Evolutionary conservation across 164 flowering plant species (phyloP), one percentile per base, ranked within the genome.

Genomic region (Piper betle): DNA sequence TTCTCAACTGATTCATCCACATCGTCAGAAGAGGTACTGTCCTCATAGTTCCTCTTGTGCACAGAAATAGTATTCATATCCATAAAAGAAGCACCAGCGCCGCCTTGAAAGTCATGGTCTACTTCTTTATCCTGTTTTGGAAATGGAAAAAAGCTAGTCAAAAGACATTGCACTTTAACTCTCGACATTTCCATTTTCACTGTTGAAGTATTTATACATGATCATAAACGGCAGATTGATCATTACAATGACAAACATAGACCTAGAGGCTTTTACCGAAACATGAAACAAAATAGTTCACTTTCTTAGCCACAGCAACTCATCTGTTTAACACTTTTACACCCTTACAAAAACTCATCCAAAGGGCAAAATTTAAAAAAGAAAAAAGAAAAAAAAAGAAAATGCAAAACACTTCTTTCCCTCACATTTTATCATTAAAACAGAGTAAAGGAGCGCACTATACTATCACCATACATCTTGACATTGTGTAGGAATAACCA

Each of bases 51-150:
- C 37, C 19, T 55, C 68, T 25, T 65, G 38, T 62, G 58, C 70
- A 72, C 74, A 56, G 50, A 70, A 19, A 63, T 39, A 56, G 37
- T 65, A 54, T 70, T 65, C 58, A 69, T 78, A 56, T 63, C 70
- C 52, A 41, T 75, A 69, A 74, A 53, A 41, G 72, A 58, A 37
- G 68, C 81, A 69, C 96, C 94, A 16, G 85, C 96, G 68, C 97
- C 97, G 53, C 94, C 98, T 78, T 82, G 79, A 62, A 93, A 93
- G 70, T 87, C 90, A 77, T 62, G 70, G 59, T 82, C 88, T 15
- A 37, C 61, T 16, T 69, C 69, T 20, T 78, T 74, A 59, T 72
- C 87, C 94, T 89, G 85, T 62, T 61, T 37, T 46, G 67, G 62
- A 3, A 53, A 64, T 58, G 39, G 20, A 37, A 33, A 17, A n/a